Evolutionary conservation across 2,329 filamentous ascomycete species (phyloP).

Genomic region (Paracoccidioides brasiliensis): DNA sequence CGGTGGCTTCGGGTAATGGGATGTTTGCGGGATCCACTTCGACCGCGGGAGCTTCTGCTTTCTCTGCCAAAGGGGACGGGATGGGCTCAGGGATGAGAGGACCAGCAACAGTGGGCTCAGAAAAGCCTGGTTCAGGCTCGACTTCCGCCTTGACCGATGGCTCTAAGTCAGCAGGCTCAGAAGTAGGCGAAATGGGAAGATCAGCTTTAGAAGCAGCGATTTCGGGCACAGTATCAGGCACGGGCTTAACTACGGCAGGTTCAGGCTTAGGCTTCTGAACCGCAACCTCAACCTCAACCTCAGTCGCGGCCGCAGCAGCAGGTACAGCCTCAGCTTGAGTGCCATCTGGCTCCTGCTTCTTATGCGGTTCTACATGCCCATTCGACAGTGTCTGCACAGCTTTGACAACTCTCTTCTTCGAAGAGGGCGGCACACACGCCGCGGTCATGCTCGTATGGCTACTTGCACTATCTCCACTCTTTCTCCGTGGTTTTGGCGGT

Average conservation of each 20-base stretch:
- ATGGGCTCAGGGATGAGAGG: not conserved
- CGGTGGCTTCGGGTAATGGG: not conserved
- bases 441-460: not conserved
- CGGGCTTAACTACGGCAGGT: not conserved
- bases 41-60: not conserved
- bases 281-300: not conserved
- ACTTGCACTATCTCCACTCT: not conserved
- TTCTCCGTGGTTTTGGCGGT: not conserved
- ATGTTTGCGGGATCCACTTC: not conserved
- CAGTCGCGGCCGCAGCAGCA: not conserved
- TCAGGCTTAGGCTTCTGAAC: not conserved
- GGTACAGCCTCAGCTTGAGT: not conserved
- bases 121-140: not conserved
- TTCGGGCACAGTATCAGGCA: not conserved
- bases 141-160: not conserved
- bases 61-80: not conserved
- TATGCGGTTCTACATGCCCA: slow-evolving; percentile 15
- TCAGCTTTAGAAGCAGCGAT: not conserved
- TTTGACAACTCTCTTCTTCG: slow-evolving; percentile 7
- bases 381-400: slow-evolving; percentile 11
- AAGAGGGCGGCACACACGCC: not conserved
- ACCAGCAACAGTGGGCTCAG: not conserved
- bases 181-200: not conserved
- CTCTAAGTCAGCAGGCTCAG: not conserved
- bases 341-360: not conserved